These are phyloP conservation scores for Eutrema salsugineum DNA, from an alignment of 441 rosid species.

Conservation along the genomic window DNA sequence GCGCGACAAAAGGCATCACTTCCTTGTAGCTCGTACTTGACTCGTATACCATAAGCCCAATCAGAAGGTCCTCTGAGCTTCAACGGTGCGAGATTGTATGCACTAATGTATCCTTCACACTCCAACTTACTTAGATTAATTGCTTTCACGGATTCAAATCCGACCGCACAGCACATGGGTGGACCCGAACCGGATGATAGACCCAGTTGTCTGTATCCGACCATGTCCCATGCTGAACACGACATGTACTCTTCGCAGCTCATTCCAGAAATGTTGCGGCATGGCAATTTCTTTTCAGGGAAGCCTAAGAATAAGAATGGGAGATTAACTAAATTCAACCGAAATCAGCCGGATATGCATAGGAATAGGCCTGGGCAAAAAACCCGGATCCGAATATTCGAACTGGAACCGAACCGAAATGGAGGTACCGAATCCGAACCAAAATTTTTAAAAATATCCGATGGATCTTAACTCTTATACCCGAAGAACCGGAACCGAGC, in stretches of 20 bases:
- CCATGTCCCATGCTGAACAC: conserved; percentile 68
- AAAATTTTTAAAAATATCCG: too few species aligned
- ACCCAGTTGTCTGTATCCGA: conserved; percentile 41
- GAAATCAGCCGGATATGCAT: background rate
- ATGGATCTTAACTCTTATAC: too few species aligned
- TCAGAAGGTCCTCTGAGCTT: conserved; percentile 45
- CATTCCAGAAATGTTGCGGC: conserved; percentile 84
- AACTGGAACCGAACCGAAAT: too few species aligned
- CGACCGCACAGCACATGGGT: conserved; percentile 75
- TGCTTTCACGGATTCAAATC: conserved; percentile 67
- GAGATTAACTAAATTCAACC: background rate
- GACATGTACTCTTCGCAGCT: conserved; percentile 82
- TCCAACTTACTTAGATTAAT: conserved; percentile 64
- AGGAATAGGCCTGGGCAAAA: too few species aligned
- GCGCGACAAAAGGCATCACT: conserved; percentile 67
- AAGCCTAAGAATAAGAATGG: conserved; percentile 37
- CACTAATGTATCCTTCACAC: conserved; percentile 90
- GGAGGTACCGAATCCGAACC: too few species aligned
- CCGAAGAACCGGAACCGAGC: too few species aligned
- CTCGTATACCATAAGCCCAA: conserved; percentile 84
- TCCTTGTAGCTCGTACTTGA: conserved; percentile 71
- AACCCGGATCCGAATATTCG: too few species aligned
- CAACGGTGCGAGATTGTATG: conserved; percentile 69
- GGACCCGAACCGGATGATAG: conserved; percentile 39
- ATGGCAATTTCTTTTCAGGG: conserved; percentile 76